Conservation (phyloP, 306 rosid species). For the Dalbergia cultrata region DNA sequence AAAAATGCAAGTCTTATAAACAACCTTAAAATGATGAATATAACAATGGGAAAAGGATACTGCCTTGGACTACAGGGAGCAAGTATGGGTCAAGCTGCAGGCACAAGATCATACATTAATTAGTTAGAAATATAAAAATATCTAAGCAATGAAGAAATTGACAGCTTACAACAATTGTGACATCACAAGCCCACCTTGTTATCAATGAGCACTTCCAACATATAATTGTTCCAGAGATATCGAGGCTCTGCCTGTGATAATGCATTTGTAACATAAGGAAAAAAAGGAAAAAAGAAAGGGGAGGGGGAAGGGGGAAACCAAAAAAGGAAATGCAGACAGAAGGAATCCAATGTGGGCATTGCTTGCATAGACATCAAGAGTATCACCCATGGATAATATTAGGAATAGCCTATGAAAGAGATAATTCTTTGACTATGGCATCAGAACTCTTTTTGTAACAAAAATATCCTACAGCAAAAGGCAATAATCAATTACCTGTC, state of each 20-base stretch:
- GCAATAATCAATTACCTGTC: conserved; percentile 65
- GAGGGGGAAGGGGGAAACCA: neutral
- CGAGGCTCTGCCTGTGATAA: conserved; percentile 86
- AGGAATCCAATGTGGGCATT: conserved; percentile 26
- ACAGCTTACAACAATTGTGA: conserved; percentile 31
- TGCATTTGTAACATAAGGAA: conserved; percentile 34
- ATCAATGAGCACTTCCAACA: conserved; percentile 87
- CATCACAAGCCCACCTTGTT: conserved; percentile 58
- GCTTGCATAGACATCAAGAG: conserved; percentile 7
- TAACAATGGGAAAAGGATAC: conserved; percentile 64
- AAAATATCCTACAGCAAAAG: conserved; percentile 10
- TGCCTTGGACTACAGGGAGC: conserved; percentile 87
- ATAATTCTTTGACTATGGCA: neutral
- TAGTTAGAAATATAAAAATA: conserved; percentile 28
- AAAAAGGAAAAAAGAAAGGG: conserved; percentile 37
- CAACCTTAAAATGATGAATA: conserved; percentile 33
- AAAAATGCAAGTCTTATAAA: conserved; percentile 23
- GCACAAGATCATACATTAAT: conserved; percentile 44
- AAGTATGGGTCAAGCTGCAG: conserved; percentile 86
- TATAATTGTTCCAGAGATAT: conserved; percentile 87
- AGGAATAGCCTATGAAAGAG: conserved; percentile 3
- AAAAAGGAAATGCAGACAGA: conserved; percentile 16
- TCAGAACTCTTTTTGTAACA: neutral
- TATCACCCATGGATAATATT: neutral
- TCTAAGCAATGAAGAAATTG: conserved; percentile 15